Percentiles rank a stretch among this genome's conserved stretches.
Evolutionary conservation across 805 yeast genomes (phyloP).

Genomic region (Clavispora vitiphila): DNA sequence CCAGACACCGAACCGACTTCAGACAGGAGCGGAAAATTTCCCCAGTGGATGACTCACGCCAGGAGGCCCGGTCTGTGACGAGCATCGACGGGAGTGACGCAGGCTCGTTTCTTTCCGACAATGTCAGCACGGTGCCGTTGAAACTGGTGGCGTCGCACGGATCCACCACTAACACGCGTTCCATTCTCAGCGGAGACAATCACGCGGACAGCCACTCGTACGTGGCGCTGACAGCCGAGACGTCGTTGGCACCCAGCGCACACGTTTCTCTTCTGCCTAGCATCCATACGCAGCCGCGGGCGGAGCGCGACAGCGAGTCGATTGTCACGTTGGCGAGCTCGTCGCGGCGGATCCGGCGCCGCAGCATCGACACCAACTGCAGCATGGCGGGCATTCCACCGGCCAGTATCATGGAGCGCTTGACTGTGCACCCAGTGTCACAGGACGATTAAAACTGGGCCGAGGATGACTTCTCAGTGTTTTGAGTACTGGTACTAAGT

Average conservation of each 20-base stretch:
- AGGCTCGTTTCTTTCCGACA: conserved; percentile 23
- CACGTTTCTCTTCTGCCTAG: conserved; percentile 15
- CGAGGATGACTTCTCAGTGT: no score
- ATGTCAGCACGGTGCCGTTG: conserved; percentile 45
- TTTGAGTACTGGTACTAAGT: no score
- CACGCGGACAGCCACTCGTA: conserved; percentile 25
- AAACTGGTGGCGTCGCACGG: conserved; percentile 40
- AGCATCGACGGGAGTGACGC: conserved; percentile 14
- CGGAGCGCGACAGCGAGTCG: conserved; percentile 38
- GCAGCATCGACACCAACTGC: conserved; percentile 51
- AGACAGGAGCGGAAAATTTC: neutral
- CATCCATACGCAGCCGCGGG: conserved; percentile 6
- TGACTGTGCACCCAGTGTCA: conserved; percentile 26
- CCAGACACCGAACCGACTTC: neutral
- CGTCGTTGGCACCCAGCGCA: conserved; percentile 44
- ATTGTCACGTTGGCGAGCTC: conserved; percentile 41
- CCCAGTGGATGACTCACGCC: conserved; percentile 4
- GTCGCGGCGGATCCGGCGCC: conserved; percentile 33
- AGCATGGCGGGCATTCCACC: conserved; percentile 70
- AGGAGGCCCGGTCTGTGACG: conserved; percentile 2
- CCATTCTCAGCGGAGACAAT: conserved; percentile 30
- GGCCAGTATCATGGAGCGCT: conserved; percentile 61
- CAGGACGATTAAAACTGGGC: neutral
- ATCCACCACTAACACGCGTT: conserved; percentile 35
- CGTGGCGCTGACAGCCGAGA: conserved; percentile 46